These are phyloP conservation scores for Yarrowia divulgata DNA, from an alignment of 805 yeast genomes.

Conservation along the genomic window DNA sequence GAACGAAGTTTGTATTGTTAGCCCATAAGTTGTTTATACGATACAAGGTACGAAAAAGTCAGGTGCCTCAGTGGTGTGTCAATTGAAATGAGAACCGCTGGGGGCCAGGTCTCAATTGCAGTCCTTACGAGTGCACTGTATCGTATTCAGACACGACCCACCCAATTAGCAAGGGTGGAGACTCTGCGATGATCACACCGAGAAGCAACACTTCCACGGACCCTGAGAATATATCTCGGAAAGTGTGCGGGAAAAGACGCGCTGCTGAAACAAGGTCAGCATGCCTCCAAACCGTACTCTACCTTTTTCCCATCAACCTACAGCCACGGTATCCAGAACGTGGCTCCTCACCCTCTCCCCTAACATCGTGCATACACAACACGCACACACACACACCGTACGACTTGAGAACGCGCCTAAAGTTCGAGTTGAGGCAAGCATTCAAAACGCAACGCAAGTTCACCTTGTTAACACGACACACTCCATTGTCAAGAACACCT, in stretches of 20 bases:
- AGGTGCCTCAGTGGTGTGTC: background rate
- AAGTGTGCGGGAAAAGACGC: background rate
- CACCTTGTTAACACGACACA: conserved; percentile 13
- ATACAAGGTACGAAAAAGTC: too few relatives aligned
- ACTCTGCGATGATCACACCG: background rate
- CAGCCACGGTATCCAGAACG: background rate
- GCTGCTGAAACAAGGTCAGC: background rate
- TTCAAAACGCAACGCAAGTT: conserved; percentile 20
- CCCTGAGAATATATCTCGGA: background rate
- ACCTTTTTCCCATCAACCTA: background rate
- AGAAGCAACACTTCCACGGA: background rate
- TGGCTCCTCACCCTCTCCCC: conserved; percentile 14
- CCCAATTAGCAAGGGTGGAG: background rate
- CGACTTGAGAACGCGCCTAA: conserved; percentile 21
- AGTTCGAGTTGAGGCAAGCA: conserved; percentile 15
- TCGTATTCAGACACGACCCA: too few relatives aligned
- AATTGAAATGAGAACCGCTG: too few relatives aligned
- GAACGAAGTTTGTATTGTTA: background rate
- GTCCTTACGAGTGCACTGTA: too few relatives aligned
- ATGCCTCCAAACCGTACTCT: background rate
- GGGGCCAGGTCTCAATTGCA: too few relatives aligned
- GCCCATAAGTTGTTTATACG: too few relatives aligned
- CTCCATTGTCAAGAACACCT: conserved; percentile 11
- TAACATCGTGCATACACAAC: conserved; percentile 32
- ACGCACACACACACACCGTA: background rate